A percentile compares a stretch with the other conserved stretches of the same genome.
Evolutionary conservation across 2,329 filamentous ascomycete species (phyloP).

Genomic region (Trichoderma simmonsii): DNA sequence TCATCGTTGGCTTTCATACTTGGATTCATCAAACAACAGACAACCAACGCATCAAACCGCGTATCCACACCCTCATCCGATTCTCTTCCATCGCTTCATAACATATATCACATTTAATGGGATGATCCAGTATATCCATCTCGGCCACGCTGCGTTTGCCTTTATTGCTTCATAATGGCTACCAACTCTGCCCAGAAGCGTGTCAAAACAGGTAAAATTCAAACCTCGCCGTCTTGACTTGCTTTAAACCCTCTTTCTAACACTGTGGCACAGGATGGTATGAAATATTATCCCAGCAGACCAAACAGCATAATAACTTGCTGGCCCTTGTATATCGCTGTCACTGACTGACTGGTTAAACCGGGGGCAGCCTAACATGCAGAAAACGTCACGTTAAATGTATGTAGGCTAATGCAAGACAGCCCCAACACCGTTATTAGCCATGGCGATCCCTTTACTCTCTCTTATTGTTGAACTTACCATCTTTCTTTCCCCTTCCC

Average conservation of each 20-base stretch:
- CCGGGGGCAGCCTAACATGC: conserved; percentile 1
- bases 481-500: neutral
- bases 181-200: neutral
- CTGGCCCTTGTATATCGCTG: neutral
- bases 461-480: neutral
- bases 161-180: neutral
- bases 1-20: neutral
- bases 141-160: neutral
- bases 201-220: conserved; percentile 1
- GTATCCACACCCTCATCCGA: neutral
- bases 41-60: neutral
- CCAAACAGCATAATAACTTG: neutral
- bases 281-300: neutral
- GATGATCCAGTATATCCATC: neutral
- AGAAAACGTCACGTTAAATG: conserved; percentile 11
- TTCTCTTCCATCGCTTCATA: neutral
- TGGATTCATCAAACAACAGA: neutral
- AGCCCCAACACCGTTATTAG: neutral
- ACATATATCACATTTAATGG: neutral
- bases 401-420: neutral
- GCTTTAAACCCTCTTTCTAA: neutral
- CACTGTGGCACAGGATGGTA: neutral
- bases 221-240: neutral
- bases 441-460: neutral
- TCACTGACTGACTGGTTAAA: neutral